These are phyloP conservation scores for Pichia sp. DNA, from an alignment of 1,139 yeast genomes.

Conservation along the genomic window DNA sequence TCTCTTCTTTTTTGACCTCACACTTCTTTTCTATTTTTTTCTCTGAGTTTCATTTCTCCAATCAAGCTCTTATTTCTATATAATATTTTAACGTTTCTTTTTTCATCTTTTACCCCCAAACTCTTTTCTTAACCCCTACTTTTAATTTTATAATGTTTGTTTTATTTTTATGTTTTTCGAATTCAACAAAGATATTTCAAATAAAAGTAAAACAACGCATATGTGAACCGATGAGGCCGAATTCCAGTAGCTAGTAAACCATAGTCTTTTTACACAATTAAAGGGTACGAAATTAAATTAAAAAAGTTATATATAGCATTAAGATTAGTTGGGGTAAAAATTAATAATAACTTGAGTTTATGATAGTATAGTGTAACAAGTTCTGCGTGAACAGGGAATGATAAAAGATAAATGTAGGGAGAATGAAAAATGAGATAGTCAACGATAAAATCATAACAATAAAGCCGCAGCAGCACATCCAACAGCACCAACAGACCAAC, in stretches of 20 bases:
- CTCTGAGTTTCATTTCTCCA: slow-evolving; percentile 8
- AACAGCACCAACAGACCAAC: slow-evolving; percentile 27
- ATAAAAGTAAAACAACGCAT: not conserved
- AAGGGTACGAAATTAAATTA: not conserved
- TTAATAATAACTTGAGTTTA: not conserved
- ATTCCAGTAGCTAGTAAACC: too few relatives aligned
- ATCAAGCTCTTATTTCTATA: slow-evolving; percentile 6
- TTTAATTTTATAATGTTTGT: not conserved
- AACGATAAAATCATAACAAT: slow-evolving; percentile 28
- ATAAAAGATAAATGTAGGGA: not conserved
- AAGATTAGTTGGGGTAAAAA: not conserved
- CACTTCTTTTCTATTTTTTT: not conserved
- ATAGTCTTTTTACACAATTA: not conserved
- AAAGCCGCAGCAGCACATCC: slow-evolving; percentile 31
- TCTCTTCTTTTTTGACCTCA: slow-evolving; percentile 2
- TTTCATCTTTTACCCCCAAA: slow-evolving; percentile 8
- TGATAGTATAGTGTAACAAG: not conserved
- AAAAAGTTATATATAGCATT: not conserved
- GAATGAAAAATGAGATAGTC: not conserved
- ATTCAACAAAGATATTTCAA: not conserved
- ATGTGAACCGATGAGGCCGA: too few relatives aligned
- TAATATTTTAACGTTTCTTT: slow-evolving; percentile 2
- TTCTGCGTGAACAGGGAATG: not conserved
- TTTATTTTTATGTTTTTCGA: slow-evolving; percentile 5
- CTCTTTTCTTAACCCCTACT: slow-evolving; percentile 5